These are phyloP conservation scores for Ustilaginoidea virens DNA, from an alignment of 2,329 filamentous ascomycete genomes.

Conservation along the genomic window DNA sequence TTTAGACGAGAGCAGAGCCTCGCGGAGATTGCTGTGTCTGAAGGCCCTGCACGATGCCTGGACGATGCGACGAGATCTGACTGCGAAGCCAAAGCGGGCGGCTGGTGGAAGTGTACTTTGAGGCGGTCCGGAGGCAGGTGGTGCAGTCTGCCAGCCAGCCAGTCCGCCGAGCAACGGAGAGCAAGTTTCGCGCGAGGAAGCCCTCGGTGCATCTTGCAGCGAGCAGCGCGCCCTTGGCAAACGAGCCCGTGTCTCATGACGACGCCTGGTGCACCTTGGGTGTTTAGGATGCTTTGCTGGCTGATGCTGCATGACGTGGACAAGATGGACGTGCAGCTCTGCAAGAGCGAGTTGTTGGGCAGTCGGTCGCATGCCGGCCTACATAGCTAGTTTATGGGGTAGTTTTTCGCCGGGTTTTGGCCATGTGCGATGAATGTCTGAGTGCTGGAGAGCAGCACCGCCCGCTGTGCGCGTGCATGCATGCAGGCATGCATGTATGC, in stretches of 20 bases:
- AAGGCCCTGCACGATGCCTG: conserved; percentile 24
- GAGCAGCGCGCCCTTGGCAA: not conserved
- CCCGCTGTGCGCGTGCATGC: no score
- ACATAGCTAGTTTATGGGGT: no score
- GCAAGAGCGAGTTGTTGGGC: conserved; percentile 36
- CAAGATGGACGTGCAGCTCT: conserved; percentile 34
- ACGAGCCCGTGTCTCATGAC: conserved; percentile 13
- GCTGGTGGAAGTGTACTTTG: conserved; percentile 39
- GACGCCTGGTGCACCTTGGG: conserved; percentile 38
- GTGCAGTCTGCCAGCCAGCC: conserved; percentile 14
- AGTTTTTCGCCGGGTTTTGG: no score
- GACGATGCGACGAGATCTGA: conserved; percentile 28
- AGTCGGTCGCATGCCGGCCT: conserved; percentile 41
- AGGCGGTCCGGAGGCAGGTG: conserved; percentile 24
- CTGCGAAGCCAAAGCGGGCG: no score
- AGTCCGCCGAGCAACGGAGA: conserved; percentile 10
- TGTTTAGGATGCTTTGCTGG: conserved; percentile 45
- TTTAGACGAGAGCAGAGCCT: conserved; percentile 9
- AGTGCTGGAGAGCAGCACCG: no score
- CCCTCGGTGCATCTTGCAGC: no score
- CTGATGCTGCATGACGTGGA: conserved; percentile 41
- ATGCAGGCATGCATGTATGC: no score
- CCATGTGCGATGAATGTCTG: no score
- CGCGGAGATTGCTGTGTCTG: conserved; percentile 19
- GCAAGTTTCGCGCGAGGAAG: conserved; percentile 10